Evolutionary conservation across 2,329 filamentous ascomycete genomes (phyloP).

Genomic region (Clonostachys rhizophaga): DNA sequence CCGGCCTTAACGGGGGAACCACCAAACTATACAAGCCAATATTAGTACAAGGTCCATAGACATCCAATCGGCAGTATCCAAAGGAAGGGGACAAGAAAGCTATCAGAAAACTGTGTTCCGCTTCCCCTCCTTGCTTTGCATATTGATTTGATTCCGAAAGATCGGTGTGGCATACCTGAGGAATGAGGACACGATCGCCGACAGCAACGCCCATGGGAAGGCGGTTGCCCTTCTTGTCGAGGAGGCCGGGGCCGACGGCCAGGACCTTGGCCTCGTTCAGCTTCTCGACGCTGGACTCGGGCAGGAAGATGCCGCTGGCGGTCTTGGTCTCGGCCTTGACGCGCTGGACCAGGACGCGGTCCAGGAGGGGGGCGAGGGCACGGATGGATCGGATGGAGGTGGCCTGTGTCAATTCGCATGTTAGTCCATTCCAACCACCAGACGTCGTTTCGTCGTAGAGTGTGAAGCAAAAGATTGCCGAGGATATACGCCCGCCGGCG

Average conservation of each 20-base stretch:
- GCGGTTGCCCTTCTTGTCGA: slow-evolving; percentile 87
- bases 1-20: slow-evolving; percentile 95
- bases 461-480: too few relatives aligned
- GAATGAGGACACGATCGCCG: slow-evolving; percentile 93
- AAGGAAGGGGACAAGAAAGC: not conserved
- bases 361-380: slow-evolving; percentile 88
- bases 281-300: slow-evolving; percentile 95
- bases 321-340: slow-evolving; percentile 97
- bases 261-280: slow-evolving; percentile 96
- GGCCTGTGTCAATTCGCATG: slow-evolving; percentile 31
- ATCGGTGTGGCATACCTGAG: slow-evolving; percentile 62
- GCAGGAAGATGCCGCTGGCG: slow-evolving; percentile 93
- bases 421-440: too few relatives aligned
- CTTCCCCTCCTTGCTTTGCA: not conserved
- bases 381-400: slow-evolving; percentile 91
- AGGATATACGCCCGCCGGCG: too few relatives aligned
- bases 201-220: slow-evolving; percentile 75
- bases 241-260: slow-evolving; percentile 83
- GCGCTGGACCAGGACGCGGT: slow-evolving; percentile 97
- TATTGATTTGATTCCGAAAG: not conserved
- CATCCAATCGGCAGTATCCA: not conserved
- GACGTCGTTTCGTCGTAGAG: too few relatives aligned
- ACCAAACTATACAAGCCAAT: slow-evolving; percentile 66
- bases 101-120: slow-evolving; percentile 1
- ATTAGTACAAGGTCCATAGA: too few relatives aligned